Percentiles rank a stretch among this genome's conserved stretches.
Conservation (phyloP, 768 basidiomycete species). For the Phanerodontia chrysosporium region DNA sequence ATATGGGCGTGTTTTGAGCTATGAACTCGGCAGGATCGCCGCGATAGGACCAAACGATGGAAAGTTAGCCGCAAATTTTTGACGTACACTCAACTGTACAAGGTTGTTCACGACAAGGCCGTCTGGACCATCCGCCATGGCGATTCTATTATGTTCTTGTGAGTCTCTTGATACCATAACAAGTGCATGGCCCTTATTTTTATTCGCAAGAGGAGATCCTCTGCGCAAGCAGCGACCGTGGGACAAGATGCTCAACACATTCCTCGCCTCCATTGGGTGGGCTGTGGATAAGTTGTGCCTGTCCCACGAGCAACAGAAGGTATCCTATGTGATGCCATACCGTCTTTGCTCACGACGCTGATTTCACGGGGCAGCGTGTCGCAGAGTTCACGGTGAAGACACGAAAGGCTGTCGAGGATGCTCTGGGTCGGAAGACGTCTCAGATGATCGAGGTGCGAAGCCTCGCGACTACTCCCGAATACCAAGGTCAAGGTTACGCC, state of each 20-base stretch:
- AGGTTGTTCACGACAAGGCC: not conserved
- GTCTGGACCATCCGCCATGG: not conserved
- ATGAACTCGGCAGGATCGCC: not conserved
- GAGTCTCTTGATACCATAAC: not conserved
- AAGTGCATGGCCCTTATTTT: not conserved
- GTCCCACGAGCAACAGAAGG: not conserved
- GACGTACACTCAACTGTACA: not conserved
- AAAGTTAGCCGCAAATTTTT: not conserved
- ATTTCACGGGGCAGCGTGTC: not conserved
- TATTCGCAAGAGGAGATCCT: not conserved
- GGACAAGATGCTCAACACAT: not conserved
- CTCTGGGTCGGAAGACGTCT: not conserved
- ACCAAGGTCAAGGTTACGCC: slow-evolving; percentile 14
- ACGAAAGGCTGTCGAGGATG: not conserved
- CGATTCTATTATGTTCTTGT: not conserved
- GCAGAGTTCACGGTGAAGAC: not conserved
- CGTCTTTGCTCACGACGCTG: not conserved
- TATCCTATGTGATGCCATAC: not conserved
- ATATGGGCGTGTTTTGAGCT: not conserved
- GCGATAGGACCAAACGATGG: not conserved
- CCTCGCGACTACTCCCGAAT: slow-evolving; percentile 8
- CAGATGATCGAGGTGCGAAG: slow-evolving; percentile 13
- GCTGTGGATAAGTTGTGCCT: no score
- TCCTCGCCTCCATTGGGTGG: no score
- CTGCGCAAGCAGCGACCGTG: not conserved